Evolutionary conservation across 306 rosid species (phyloP), one percentile per base, ranked within the genome.

Genomic region (Benincasa hispida): DNA sequence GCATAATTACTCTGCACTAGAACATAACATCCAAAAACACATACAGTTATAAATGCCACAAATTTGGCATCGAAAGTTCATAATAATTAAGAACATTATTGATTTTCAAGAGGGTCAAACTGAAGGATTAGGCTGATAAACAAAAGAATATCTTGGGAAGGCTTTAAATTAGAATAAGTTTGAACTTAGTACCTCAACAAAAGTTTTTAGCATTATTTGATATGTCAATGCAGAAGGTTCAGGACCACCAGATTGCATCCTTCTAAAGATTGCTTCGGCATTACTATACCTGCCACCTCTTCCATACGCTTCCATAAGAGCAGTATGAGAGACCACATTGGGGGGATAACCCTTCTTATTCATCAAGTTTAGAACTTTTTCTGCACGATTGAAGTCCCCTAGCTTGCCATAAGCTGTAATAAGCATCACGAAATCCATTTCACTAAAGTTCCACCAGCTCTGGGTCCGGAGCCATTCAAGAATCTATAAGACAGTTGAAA

Each of bases 231-330:
- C 93, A 73, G 97, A 92, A 48, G 96, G 99, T 88, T 90, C 93
- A 63, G 99, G 99, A 75, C 97, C 96, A 32, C 86, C 87, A 81
- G 80, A 81, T 82, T 82, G 90, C 99, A 94, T 92, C 84, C 96
- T 87, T 63, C 95, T 90, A 83, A 94, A 94, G 81, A 94, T 89
- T 37, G 97, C 95, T 87, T 94, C 97, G 10, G 99, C 97, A 62
- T 90, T 90, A 66, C 83, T 90, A 80, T 82, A 90, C 75, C 81
- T 84, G 25, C 95, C 83, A 60, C 96, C 95, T 85, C 65, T 92
- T 76, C 97, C 97, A 84, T 94, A 94, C 51, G 99, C 97, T 89
- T 92, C 97, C 97, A 94, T 83, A n/a, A 94, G 95, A 81, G 99
- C 94, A 76, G 96, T 94, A 59, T 92, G 96, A 48, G 96, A 85